phyloP scores from a whole-genome alignment of 148 eudicot species.

The Rhododendron vialii region DNA sequence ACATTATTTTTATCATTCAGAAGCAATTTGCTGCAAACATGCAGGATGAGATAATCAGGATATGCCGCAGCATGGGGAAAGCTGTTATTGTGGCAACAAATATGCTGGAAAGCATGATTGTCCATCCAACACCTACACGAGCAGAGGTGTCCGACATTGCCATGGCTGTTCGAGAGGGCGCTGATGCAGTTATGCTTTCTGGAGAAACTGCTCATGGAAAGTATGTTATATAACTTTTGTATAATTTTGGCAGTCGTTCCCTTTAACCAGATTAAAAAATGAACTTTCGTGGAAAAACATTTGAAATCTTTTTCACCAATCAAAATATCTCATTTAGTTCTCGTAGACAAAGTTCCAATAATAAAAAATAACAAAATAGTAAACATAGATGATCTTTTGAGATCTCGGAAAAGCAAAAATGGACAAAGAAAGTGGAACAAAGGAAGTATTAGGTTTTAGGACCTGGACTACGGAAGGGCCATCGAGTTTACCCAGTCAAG shows the following conservation, averaged over 20 bases:
- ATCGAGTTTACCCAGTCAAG: background rate
- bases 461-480: background rate
- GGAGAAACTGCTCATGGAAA: conserved; percentile 99
- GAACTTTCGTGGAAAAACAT: background rate
- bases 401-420: background rate
- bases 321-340: background rate
- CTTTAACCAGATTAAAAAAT: background rate
- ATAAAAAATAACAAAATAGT: background rate
- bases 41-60: conserved; percentile 87
- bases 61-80: conserved; percentile 96
- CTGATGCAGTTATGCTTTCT: conserved; percentile 99
- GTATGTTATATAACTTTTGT: conserved; percentile 34
- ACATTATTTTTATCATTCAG: conserved; percentile 1
- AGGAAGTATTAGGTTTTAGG: background rate
- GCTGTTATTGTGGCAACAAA: conserved; percentile 98
- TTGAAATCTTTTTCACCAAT: background rate
- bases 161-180: conserved; percentile 94
- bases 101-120: conserved; percentile 99
- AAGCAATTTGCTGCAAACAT: conserved; percentile 7
- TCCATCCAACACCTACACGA: conserved; percentile 95
- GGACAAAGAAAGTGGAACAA: background rate
- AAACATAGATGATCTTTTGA: background rate
- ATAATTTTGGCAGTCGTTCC: background rate
- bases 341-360: background rate
- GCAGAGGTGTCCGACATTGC: conserved; percentile 99